Evolutionary conservation across 148 eudicot genomes (phyloP).

Genomic region (Rhododendron kiyosumense): DNA sequence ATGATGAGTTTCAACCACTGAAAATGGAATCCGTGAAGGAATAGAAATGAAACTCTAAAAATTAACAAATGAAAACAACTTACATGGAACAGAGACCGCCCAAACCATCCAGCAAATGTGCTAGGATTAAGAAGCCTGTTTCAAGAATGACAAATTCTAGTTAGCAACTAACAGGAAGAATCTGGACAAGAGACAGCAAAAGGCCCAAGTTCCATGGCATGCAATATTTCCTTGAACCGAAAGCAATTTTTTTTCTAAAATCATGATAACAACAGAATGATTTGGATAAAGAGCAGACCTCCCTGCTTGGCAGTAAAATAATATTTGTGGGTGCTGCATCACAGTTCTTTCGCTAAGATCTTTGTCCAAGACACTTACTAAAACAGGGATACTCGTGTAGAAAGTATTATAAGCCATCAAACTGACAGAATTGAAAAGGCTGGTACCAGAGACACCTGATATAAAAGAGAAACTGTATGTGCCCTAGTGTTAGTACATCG

Average conservation of each 20-base stretch:
- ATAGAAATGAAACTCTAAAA: neutral
- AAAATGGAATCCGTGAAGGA: neutral
- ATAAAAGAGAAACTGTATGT: constrained; percentile 80
- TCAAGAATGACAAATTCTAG: constrained; percentile 19
- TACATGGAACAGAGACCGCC: constrained; percentile 92
- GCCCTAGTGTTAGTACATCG: constrained; percentile 34
- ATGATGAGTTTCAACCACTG: neutral
- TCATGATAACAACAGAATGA: neutral
- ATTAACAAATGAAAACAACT: constrained; percentile 18
- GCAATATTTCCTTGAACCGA: neutral
- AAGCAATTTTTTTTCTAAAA: neutral
- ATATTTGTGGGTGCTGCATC: constrained; percentile 97
- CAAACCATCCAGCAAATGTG: constrained; percentile 99
- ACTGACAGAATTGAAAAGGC: constrained; percentile 96
- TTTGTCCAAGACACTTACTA: constrained; percentile 88
- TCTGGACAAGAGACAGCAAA: constrained; percentile 5
- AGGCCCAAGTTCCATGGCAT: neutral
- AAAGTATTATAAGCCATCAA: constrained; percentile 97
- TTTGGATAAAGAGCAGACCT: constrained; percentile 30
- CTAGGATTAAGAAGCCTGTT: constrained; percentile 91
- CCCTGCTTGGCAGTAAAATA: constrained; percentile 96
- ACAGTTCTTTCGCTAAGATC: constrained; percentile 92
- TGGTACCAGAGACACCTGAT: constrained; percentile 97
- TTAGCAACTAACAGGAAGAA: constrained; percentile 7
- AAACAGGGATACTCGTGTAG: constrained; percentile 96